These are phyloP conservation scores for Leccinum holopus DNA, from an alignment of 1,284 basidiomycete species.

Conservation along the genomic window DNA sequence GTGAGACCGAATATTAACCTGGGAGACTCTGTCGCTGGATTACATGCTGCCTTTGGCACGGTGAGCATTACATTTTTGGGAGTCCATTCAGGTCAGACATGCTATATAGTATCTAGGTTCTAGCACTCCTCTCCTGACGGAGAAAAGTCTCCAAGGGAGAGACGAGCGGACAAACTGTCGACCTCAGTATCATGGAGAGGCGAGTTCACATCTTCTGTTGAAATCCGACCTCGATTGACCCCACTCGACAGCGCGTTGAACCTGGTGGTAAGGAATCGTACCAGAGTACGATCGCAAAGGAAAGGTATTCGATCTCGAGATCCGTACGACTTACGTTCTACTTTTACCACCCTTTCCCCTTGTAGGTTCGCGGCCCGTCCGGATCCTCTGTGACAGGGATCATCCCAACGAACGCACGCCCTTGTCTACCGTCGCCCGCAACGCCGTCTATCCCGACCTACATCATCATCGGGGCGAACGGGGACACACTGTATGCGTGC, in stretches of 20 bases:
- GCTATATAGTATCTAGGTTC: conserved; percentile 42
- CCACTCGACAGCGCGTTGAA: conserved; percentile 54
- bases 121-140: conserved; percentile 65
- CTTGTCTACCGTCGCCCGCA: conserved; percentile 50
- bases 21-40: conserved; percentile 66
- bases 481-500: conserved; percentile 64
- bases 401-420: conserved; percentile 71
- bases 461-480: conserved; percentile 69
- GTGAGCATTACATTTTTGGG: conserved; percentile 36
- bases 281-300: conserved; percentile 73
- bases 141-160: conserved; percentile 39
- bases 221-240: not conserved
- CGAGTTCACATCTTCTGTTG: conserved; percentile 17
- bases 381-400: conserved; percentile 72
- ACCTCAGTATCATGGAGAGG: conserved; percentile 75
- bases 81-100: not conserved
- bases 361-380: conserved; percentile 63
- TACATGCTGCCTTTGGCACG: conserved; percentile 72
- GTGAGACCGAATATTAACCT: conserved; percentile 69
- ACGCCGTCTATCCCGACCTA: conserved; percentile 47
- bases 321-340: not conserved
- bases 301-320: conserved; percentile 40
- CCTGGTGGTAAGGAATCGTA: conserved; percentile 69
- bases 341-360: not conserved
- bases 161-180: conserved; percentile 56